phyloP scores from a whole-genome alignment of 352 stramenopile species.

The Pythium aphanidermatum region DNA sequence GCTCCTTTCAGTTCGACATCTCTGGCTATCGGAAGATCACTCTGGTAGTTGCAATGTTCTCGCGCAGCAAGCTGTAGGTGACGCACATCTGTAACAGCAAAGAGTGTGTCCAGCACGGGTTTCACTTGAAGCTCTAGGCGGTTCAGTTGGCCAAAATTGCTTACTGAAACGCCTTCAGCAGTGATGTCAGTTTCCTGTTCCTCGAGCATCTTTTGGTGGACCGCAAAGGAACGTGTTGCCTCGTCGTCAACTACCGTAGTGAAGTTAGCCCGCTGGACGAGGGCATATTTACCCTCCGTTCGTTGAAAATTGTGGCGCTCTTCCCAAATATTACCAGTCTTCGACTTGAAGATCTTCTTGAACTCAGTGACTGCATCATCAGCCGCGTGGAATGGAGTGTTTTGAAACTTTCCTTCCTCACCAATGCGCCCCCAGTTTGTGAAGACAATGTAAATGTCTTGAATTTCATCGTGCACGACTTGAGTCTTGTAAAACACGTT shows the following conservation, averaged over 20 bases:
- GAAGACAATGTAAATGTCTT: constrained; percentile 67
- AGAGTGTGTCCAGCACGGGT: constrained; percentile 43
- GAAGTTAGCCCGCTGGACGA: constrained; percentile 53
- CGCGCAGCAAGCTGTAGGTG: constrained; percentile 62
- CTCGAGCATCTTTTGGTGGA: no score
- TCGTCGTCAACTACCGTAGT: constrained; percentile 49
- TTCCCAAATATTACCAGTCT: constrained; percentile 68
- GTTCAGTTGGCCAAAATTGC: no score
- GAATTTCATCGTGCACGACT: constrained; percentile 60
- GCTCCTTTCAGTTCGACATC: constrained; percentile 42
- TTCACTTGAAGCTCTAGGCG: constrained; percentile 27
- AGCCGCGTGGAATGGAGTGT: constrained; percentile 55
- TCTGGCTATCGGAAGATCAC: constrained; percentile 52
- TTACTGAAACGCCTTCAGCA: no score
- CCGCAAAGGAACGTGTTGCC: constrained; percentile 50
- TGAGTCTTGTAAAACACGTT: constrained; percentile 79
- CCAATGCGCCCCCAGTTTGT: constrained; percentile 80
- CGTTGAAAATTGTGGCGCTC: constrained; percentile 43
- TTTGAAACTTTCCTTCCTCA: constrained; percentile 70
- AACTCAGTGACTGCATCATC: constrained; percentile 60
- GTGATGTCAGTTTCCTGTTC: no score
- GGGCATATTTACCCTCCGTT: constrained; percentile 67
- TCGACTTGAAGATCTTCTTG: constrained; percentile 77
- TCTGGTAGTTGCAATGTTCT: constrained; percentile 40
- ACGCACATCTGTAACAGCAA: constrained; percentile 62